These are phyloP conservation scores for Hevea brasiliensis DNA, from an alignment of 345 rosid genomes.

Conservation along the genomic window DNA sequence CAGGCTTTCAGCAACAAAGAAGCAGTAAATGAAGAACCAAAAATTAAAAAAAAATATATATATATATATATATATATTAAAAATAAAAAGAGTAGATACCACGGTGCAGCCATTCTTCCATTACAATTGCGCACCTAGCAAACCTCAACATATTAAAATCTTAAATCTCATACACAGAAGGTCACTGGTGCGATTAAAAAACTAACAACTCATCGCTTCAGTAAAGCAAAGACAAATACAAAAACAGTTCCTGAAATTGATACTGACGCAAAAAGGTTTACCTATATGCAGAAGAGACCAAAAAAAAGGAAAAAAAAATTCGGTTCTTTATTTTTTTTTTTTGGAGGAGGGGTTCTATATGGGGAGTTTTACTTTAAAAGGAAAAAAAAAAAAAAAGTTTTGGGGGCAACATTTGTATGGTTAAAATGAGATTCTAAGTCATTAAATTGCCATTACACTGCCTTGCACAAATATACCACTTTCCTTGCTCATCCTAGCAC, in stretches of 20 bases:
- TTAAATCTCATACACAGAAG: neutral
- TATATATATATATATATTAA: too few relatives aligned
- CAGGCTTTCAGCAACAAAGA: neutral
- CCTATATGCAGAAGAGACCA: too few relatives aligned
- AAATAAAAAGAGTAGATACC: neutral
- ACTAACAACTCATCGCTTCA: too few relatives aligned
- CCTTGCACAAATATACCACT: neutral
- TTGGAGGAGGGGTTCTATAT: neutral
- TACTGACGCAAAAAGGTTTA: too few relatives aligned
- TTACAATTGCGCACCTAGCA: neutral
- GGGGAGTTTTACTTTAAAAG: neutral
- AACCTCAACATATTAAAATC: neutral
- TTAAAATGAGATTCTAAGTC: neutral
- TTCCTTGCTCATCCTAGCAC: constrained; percentile 1
- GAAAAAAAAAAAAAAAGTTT: neutral
- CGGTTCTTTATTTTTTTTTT: neutral
- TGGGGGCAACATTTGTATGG: neutral
- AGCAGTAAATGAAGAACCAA: neutral
- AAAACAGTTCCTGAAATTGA: too few relatives aligned
- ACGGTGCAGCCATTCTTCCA: too few relatives aligned
- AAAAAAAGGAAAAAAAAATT: neutral
- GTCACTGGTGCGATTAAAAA: too few relatives aligned
- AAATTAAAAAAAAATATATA: too few relatives aligned
- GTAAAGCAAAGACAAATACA: too few relatives aligned
- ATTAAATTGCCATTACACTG: neutral